Percentiles rank a stretch among this genome's conserved stretches.
Conservation (phyloP, 83 land plant species). For the Diphasiastrum complanatum region DNA sequence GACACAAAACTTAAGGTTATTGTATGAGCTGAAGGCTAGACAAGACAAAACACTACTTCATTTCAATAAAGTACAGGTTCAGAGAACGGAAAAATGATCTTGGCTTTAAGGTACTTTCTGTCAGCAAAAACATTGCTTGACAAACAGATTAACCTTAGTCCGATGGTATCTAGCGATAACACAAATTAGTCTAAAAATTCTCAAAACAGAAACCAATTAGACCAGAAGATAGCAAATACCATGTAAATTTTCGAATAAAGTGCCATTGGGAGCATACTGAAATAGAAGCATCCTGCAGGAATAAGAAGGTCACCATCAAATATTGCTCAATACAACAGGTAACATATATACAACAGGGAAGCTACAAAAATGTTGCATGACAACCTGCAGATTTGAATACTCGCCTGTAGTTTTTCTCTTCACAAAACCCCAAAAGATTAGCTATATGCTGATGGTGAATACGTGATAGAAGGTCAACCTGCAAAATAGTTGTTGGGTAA, state of each 20-base stretch:
- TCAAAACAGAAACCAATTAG: conserved; percentile 2
- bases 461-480: conserved; percentile 16
- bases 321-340: too few species aligned
- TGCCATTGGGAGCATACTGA: conserved; percentile 38
- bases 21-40: too few species aligned
- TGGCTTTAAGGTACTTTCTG: background rate
- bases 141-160: background rate
- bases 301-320: too few species aligned
- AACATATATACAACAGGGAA: conserved; percentile 3
- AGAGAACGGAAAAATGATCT: background rate
- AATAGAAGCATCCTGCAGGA: conserved; percentile 32
- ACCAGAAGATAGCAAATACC: conserved; percentile 6
- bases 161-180: too few species aligned
- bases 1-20: too few species aligned
- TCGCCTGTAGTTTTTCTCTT: conserved; percentile 11
- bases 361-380: background rate
- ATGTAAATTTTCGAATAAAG: conserved; percentile 29
- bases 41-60: too few species aligned
- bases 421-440: conserved; percentile 20
- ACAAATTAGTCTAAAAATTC: background rate
- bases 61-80: background rate
- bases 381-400: background rate
- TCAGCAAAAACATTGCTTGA: background rate
- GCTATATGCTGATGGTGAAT: conserved; percentile 17
- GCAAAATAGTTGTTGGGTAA: too few species aligned